Conservation (phyloP, 2,329 filamentous ascomycete species). For the Aspergillus hortae region DNA sequence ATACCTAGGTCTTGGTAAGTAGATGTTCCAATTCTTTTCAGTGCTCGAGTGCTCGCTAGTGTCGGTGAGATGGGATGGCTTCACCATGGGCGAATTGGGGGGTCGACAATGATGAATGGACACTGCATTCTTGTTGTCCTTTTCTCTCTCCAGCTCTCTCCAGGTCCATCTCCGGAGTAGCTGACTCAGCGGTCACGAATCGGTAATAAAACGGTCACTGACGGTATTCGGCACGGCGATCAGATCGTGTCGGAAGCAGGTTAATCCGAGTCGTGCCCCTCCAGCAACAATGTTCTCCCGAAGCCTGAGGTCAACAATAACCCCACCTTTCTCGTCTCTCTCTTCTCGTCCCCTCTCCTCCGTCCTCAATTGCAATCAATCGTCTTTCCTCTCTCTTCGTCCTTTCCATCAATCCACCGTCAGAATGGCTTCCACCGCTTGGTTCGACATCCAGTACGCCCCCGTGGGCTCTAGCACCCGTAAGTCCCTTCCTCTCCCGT, state of each 20-base stretch:
- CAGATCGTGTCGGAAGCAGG: conserved; percentile 17
- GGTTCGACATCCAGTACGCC: conserved; percentile 68
- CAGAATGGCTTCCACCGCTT: conserved; percentile 71
- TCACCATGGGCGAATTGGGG: too few species aligned
- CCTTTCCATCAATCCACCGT: conserved; percentile 62
- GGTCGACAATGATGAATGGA: neutral
- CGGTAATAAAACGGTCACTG: neutral
- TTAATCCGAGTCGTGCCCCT: conserved; percentile 32
- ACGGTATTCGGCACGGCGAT: neutral
- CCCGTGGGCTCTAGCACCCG: conserved; percentile 28
- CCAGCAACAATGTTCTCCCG: conserved; percentile 41
- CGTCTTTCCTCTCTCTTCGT: conserved; percentile 39
- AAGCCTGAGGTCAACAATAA: conserved; percentile 35
- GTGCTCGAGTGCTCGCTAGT: neutral
- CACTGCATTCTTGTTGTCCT: too few species aligned
- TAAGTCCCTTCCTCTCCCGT: conserved; percentile 14
- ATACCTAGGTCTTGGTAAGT: neutral
- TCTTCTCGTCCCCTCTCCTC: conserved; percentile 33
- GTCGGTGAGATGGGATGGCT: neutral
- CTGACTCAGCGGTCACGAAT: neutral
- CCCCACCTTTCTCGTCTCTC: conserved; percentile 45
- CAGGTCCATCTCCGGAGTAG: too few species aligned
- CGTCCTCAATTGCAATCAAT: conserved; percentile 28
- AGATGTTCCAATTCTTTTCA: neutral
- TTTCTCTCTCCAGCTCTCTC: too few species aligned